Base-by-base conservation (phyloP, 1,139 yeast species). In the Hansenula sp. region DNA sequence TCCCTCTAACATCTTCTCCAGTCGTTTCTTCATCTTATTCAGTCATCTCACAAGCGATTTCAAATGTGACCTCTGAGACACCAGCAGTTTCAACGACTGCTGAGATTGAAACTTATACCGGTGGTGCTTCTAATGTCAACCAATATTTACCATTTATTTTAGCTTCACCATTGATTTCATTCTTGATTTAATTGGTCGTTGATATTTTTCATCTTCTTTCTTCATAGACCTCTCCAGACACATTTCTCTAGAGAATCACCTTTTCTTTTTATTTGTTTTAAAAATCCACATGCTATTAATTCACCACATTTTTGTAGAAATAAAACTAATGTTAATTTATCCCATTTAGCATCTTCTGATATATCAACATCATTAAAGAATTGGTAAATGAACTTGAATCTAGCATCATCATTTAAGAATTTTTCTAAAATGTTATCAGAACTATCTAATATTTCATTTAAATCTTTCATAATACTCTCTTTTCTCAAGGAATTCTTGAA, bases 281-380 rank as follows among this genome's bases (percentile, higher is more conserved):
- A 51, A 32, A 79, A 57, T 1, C 88, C 88, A 20, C 77, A 55
- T 38, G 66, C 61, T 39, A 75, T 73, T 38, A 80, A 60, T 48
- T 79, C 84, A 6, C 73, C 69, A 27, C 80, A 60, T n/a, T 75
- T 73, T 45, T 77, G 81, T 48, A 77, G 60, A 51, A 80, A 80
- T 66, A 81, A 68, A 4, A 79, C 71, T 40, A 80, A 56, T 0
- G 75, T 61, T 22, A 71, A 51, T 38, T 68, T 68, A 29, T 73
- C 76, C 83, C 87, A 81, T 17, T 62, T 58, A 4, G 60, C 65
- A 10, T 59, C 59, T 37, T 56, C 39, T 37, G 50, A 6, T 36
- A 47, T 20, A 30, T 50, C 50, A 30, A 52, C 46, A 19, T 49
- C 48, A 27, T 50, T 46, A 37, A 56, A 45, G 42, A 51, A 56